Conservation (phyloP, 306 rosid species). For the Fragaria iinumae region DNA sequence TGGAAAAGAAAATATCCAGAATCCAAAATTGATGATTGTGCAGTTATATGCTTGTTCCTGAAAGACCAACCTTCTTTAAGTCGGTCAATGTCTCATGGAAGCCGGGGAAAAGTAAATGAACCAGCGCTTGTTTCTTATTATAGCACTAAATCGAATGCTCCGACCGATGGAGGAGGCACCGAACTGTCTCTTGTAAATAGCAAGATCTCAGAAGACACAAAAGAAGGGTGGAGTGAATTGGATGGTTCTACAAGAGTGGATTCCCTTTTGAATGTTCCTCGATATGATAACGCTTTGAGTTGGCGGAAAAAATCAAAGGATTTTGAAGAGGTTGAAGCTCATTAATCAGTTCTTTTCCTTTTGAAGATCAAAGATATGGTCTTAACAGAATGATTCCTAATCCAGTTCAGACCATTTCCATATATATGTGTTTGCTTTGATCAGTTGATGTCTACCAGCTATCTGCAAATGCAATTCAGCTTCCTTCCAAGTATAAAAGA, state of each 20-base stretch:
- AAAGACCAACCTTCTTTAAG: constrained; percentile 33
- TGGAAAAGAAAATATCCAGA: constrained; percentile 67
- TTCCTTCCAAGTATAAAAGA: not conserved
- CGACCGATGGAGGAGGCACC: not conserved
- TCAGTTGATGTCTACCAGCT: not conserved
- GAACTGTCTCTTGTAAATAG: not conserved
- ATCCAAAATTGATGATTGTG: constrained; percentile 65
- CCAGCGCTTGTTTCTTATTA: constrained; percentile 27
- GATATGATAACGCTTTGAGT: constrained; percentile 31
- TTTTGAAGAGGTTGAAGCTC: constrained; percentile 29
- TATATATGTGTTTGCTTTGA: not conserved
- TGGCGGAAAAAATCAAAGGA: constrained; percentile 29
- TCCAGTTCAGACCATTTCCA: not conserved
- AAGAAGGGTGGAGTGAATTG: constrained; percentile 45
- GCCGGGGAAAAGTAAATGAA: not conserved
- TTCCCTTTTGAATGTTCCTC: constrained; percentile 40
- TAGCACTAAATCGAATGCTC: constrained; percentile 19
- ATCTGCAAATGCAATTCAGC: not conserved
- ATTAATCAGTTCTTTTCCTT: not conserved
- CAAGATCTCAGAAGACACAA: constrained; percentile 8
- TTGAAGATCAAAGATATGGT: not conserved
- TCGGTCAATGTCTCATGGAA: constrained; percentile 10
- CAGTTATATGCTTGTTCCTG: constrained; percentile 67
- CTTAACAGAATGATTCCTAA: not conserved
- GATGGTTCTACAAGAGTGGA: constrained; percentile 51